Conservation (phyloP, 1,284 basidiomycete species). For the Erythrobasidium hasegawianum region DNA sequence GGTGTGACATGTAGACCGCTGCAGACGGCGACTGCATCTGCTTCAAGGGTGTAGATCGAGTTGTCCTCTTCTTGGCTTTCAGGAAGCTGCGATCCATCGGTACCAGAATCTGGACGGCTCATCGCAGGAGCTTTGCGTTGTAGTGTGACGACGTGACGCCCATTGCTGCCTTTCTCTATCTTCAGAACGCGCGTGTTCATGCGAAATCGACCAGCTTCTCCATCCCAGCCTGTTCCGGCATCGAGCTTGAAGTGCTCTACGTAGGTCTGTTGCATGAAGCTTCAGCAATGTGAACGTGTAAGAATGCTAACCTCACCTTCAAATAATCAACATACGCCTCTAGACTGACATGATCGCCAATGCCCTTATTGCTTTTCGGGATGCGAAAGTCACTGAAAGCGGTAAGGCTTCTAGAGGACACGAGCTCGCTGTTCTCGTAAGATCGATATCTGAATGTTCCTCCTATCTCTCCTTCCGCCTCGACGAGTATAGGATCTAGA, state of each 20-base stretch:
- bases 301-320: conserved; percentile 22
- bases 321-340: conserved; percentile 61
- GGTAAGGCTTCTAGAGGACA: conserved; percentile 62
- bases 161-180: conserved; percentile 49
- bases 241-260: conserved; percentile 54
- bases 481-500: conserved; percentile 58
- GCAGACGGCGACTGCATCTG: conserved; percentile 54
- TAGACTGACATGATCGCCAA: conserved; percentile 59
- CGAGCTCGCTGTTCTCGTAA: conserved; percentile 58
- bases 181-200: conserved; percentile 54
- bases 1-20: conserved; percentile 54
- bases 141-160: conserved; percentile 49
- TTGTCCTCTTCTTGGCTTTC: conserved; percentile 6
- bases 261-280: conserved; percentile 51
- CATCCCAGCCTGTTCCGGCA: conserved; percentile 32
- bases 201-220: conserved; percentile 48
- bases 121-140: conserved; percentile 37
- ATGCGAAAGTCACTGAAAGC: conserved; percentile 63
- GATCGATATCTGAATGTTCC: conserved; percentile 57
- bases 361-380: conserved; percentile 53
- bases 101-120: conserved; percentile 43
- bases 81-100: conserved; percentile 31
- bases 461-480: conserved; percentile 61
- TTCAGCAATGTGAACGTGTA: neutral
- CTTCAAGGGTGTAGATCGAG: conserved; percentile 46